phyloP scores from a whole-genome alignment of 176 grass and related monocot species.

The Themeda triandra region DNA sequence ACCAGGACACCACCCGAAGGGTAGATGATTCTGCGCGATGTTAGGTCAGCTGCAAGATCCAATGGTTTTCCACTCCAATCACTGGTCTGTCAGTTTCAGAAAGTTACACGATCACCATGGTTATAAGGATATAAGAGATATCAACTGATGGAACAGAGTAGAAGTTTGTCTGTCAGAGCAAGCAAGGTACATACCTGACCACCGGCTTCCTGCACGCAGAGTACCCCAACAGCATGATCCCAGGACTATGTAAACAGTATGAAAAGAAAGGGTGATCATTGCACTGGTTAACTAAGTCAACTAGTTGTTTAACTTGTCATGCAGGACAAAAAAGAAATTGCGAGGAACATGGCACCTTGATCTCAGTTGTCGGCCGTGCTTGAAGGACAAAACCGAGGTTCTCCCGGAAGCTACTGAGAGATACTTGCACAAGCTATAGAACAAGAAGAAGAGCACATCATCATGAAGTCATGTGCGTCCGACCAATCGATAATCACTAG shows the following conservation, averaged over 20 bases:
- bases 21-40: constrained; percentile 66
- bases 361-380: constrained; percentile 58
- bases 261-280: constrained; percentile 19
- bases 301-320: constrained; percentile 20
- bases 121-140: not conserved
- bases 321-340: constrained; percentile 16
- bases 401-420: constrained; percentile 83
- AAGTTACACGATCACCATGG: not conserved
- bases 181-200: constrained; percentile 53
- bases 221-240: constrained; percentile 89
- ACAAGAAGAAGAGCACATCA: constrained; percentile 27
- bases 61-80: constrained; percentile 78
- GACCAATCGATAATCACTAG: not conserved
- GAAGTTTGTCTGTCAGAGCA: not conserved
- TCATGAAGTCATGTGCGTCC: not conserved
- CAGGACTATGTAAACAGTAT: constrained; percentile 49
- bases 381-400: constrained; percentile 66
- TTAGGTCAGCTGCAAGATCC: constrained; percentile 74
- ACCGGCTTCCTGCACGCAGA: constrained; percentile 88
- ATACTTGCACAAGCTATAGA: constrained; percentile 90
- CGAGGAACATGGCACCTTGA: constrained; percentile 68
- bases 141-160: not conserved
- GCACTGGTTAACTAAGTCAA: not conserved
- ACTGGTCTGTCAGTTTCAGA: constrained; percentile 59
- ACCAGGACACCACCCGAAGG: constrained; percentile 73